Base-by-base conservation (phyloP, 352 stramenopile species). In the Phytophthora ramorum region DNA sequence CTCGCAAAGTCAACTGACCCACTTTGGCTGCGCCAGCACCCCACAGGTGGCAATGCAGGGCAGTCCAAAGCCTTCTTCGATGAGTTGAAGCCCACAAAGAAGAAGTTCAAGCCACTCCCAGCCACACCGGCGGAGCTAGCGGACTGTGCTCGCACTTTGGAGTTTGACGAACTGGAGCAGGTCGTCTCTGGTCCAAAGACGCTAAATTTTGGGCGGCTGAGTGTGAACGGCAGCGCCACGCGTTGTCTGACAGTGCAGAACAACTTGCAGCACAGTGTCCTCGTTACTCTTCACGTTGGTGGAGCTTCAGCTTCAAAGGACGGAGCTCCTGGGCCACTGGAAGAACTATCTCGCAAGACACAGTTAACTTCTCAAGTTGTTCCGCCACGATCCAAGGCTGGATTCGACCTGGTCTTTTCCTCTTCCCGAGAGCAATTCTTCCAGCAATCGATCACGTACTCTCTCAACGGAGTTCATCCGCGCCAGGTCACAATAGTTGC, bases 161-260 rank as follows among this genome's bases (percentile, higher is more conserved):
- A 78, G 16, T 89, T 88, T 52, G 82, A 96, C 13, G 76, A 97
- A 34, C 78, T 98, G 1, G 86, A 92, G 49, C 66, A 76, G 10
- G 56, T 95, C 0, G 30, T 79, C 0, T 80, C 73, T 0, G 89
- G 89, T 0, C 89, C 89, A 0, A 96, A 96, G 64, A 92, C 80
- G 10, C 76, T 98, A 13, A 90, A 98, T 54, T 98, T 98, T 56
- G 96, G 96, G 7, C 85, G 87, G 20, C 68, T 98, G 7, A 96
- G 87, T 35, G 87, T 98, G 16, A 95, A 96, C 9, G 91, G 85
- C 0, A 67, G 82, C 7, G 88, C 73, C 2, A 90, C 70, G 2
- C 95, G 94, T 30, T 93, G 77, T 41, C 76, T 98, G 8, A 92
- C 74, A 4, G 82, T 98, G 5, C 81, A 86, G n/a, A 98, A 98